Percentiles rank a stretch among this genome's conserved stretches.
These are phyloP conservation scores for Termitomyces sp. DNA, from an alignment of 768 basidiomycete species.

Conservation along the genomic window DNA sequence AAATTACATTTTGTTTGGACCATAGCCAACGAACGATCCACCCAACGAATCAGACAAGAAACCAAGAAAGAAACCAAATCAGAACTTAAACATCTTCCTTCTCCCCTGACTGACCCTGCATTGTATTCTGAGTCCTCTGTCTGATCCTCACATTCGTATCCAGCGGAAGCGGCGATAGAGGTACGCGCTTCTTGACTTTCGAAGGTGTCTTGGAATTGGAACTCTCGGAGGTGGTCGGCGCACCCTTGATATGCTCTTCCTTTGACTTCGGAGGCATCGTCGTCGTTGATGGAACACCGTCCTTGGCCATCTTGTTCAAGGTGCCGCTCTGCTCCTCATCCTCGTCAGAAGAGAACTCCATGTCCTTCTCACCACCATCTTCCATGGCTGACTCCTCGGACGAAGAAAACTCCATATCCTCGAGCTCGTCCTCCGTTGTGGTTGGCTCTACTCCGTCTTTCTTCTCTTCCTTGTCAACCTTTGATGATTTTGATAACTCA, in stretches of 20 bases:
- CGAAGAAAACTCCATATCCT: constrained; percentile 6
- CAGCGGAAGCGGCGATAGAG: neutral
- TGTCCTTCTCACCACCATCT: constrained; percentile 4
- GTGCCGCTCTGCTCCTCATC: neutral
- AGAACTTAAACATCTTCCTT: no score
- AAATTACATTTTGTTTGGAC: neutral
- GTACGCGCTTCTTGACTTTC: neutral
- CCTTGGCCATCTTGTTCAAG: neutral
- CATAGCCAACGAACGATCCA: no score
- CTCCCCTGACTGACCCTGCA: neutral
- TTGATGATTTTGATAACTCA: neutral
- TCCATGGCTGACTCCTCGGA: neutral
- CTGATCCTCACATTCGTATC: neutral
- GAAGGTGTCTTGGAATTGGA: neutral
- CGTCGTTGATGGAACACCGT: neutral
- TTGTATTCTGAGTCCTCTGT: neutral
- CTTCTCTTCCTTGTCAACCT: neutral
- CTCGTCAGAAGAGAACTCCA: constrained; percentile 4
- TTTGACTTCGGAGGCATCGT: neutral
- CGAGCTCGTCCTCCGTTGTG: neutral
- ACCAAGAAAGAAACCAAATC: neutral
- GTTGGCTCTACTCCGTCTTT: neutral
- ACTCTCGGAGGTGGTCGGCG: no score
- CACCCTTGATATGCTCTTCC: neutral
- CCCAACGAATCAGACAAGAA: neutral